phyloP scores from a whole-genome alignment of 805 yeast genomes.

The Cyberlindnera amylophila region DNA sequence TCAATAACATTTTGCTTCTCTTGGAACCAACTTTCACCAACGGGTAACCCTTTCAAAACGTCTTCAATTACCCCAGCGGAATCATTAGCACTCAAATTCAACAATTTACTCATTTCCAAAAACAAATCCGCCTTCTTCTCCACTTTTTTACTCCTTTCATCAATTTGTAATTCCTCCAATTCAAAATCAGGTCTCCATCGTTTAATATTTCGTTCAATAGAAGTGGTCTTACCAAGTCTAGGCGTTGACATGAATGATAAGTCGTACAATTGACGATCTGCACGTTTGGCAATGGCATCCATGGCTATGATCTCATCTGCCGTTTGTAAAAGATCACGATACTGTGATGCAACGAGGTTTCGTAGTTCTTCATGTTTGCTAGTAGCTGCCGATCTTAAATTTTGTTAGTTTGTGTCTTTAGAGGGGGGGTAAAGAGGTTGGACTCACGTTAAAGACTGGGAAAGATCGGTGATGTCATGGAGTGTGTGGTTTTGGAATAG shows the following conservation, averaged over 20 bases:
- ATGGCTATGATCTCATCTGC: constrained; percentile 27
- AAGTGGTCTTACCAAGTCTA: constrained; percentile 11
- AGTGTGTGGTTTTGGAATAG: constrained; percentile 10
- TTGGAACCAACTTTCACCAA: constrained; percentile 12
- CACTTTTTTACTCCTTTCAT: constrained; percentile 3
- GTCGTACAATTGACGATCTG: constrained; percentile 22
- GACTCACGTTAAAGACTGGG: constrained; percentile 7
- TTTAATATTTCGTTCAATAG: constrained; percentile 17
- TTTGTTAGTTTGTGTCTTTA: neutral
- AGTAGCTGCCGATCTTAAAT: constrained; percentile 5
- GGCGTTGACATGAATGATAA: constrained; percentile 20
- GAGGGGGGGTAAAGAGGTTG: too few species aligned
- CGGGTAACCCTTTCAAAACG: constrained; percentile 8
- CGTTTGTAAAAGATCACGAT: constrained; percentile 24
- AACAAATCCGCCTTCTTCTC: constrained; percentile 12
- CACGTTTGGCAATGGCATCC: constrained; percentile 17
- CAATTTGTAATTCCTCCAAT: neutral
- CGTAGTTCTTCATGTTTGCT: constrained; percentile 21
- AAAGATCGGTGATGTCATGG: constrained; percentile 12
- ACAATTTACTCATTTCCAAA: constrained; percentile 14
- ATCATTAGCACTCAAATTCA: constrained; percentile 13
- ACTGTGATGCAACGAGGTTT: constrained; percentile 24
- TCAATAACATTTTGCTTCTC: constrained; percentile 7
- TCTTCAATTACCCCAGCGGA: constrained; percentile 3
- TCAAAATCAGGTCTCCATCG: constrained; percentile 1